Evolutionary conservation across 2,329 filamentous ascomycete genomes (phyloP).

Genomic region (Talaromyces sp.): DNA sequence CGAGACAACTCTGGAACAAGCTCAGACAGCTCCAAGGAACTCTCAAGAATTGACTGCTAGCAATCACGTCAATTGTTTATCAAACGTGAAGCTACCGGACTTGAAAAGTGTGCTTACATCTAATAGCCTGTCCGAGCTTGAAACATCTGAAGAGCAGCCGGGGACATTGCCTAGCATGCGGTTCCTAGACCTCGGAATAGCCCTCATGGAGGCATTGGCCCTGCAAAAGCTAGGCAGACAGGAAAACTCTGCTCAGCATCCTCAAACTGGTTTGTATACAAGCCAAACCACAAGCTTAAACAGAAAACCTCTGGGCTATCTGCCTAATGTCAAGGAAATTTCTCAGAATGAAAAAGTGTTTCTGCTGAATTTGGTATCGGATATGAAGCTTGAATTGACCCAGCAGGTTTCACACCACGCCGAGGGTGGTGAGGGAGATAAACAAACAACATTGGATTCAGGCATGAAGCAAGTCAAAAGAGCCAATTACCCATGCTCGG

Average conservation of each 20-base stretch:
- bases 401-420: not conserved
- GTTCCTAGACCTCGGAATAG: not conserved
- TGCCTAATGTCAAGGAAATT: not conserved
- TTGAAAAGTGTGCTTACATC: not conserved
- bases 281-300: not conserved
- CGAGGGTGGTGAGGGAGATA: too few species aligned
- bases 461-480: not conserved
- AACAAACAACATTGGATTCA: not conserved
- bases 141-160: conserved; percentile 13
- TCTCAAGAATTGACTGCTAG: not conserved
- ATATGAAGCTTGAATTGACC: not conserved
- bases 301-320: not conserved
- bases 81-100: not conserved
- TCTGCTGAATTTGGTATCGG: not conserved
- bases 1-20: not conserved
- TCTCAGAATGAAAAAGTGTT: not conserved
- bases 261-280: not conserved
- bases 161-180: not conserved
- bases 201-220: not conserved
- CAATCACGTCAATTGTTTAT: not conserved
- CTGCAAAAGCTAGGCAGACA: not conserved
- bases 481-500: not conserved
- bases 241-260: not conserved
- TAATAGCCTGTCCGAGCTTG: not conserved
- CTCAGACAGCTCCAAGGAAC: not conserved